Evolutionary conservation across 169 alveolate genomes (phyloP).

Genomic region (Eimeria falciformis): DNA sequence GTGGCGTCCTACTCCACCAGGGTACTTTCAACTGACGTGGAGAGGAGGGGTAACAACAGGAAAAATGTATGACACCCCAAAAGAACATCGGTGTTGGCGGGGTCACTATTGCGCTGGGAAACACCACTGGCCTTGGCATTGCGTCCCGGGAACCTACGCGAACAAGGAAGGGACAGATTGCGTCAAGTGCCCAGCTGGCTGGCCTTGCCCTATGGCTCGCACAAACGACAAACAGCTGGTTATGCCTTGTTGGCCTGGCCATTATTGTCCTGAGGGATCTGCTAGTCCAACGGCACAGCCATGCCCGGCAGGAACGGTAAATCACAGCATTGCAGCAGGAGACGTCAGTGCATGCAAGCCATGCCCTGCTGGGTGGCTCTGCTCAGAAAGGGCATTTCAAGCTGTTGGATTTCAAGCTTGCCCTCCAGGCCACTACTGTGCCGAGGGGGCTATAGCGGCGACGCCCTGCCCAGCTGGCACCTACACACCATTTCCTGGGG

Average conservation of each 20-base stretch:
- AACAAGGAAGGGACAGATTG: constrained; percentile 52
- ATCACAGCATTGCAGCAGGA: constrained; percentile 24
- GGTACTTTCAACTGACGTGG: constrained; percentile 57
- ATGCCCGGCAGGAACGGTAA: constrained; percentile 67
- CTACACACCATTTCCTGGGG: constrained; percentile 78
- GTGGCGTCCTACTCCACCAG: constrained; percentile 28
- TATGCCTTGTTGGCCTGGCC: constrained; percentile 71
- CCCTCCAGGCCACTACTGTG: constrained; percentile 77
- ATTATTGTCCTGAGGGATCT: constrained; percentile 64
- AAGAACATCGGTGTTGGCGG: constrained; percentile 38
- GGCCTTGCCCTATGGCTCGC: constrained; percentile 69
- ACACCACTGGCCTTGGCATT: constrained; percentile 66
- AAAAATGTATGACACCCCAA: neutral
- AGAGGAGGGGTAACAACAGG: constrained; percentile 45
- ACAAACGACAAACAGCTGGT: constrained; percentile 31
- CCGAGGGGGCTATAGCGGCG: constrained; percentile 58
- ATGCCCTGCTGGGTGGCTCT: constrained; percentile 70
- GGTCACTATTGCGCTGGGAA: constrained; percentile 59
- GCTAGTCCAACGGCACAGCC: constrained; percentile 67
- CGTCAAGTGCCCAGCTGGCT: constrained; percentile 67
- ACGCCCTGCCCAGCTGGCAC: constrained; percentile 80
- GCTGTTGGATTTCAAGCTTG: constrained; percentile 69
- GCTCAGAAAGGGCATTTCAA: constrained; percentile 56
- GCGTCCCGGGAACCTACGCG: constrained; percentile 63
- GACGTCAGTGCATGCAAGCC: constrained; percentile 50